Evolutionary conservation across 768 basidiomycete species (phyloP).

Genomic region (Amanita brunnescens): DNA sequence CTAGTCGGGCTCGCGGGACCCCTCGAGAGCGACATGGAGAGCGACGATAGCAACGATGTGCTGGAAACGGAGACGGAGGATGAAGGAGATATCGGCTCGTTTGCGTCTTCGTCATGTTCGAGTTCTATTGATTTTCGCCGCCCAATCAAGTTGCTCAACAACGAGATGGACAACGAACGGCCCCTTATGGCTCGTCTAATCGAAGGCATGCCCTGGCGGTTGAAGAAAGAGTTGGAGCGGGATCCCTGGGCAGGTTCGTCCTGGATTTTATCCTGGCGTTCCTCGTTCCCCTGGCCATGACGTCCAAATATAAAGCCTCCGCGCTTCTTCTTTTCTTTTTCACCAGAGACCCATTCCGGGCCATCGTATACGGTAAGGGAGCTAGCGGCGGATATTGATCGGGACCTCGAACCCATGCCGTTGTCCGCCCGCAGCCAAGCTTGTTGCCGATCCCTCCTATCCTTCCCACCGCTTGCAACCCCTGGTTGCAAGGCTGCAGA

Average conservation of each 20-base stretch:
- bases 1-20: background rate
- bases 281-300: background rate
- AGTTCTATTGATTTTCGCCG: background rate
- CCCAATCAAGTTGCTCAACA: background rate
- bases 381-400: slow-evolving; percentile 4
- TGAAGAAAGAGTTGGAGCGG: background rate
- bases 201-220: background rate
- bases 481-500: background rate
- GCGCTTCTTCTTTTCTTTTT: background rate
- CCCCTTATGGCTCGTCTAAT: background rate
- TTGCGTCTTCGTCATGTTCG: background rate
- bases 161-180: slow-evolving; percentile 1
- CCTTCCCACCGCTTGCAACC: background rate
- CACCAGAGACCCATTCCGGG: background rate
- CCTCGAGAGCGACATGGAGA: background rate
- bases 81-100: background rate
- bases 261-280: background rate
- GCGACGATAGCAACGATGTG: background rate
- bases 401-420: slow-evolving; percentile 2
- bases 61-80: background rate
- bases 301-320: background rate
- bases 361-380: background rate
- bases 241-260: background rate
- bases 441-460: slow-evolving; percentile 2
- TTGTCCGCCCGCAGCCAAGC: background rate